Conservation (phyloP, 1,139 yeast species). For the Suhomyces ambrosiae region DNA sequence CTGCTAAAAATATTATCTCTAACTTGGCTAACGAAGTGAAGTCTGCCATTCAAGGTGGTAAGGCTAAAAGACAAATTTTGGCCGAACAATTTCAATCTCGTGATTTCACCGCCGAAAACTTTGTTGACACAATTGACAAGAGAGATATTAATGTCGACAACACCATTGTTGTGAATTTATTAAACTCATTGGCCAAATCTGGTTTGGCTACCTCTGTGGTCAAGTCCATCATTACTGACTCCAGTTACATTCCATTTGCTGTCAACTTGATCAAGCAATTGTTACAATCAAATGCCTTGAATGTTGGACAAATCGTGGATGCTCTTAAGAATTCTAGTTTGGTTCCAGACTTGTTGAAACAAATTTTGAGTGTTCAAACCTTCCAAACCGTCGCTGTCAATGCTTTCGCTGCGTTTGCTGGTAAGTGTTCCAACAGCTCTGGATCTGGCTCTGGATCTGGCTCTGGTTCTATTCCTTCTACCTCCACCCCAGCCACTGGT, state of each 20-base stretch:
- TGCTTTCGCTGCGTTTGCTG: slow-evolving; percentile 47
- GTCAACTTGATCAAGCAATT: slow-evolving; percentile 36
- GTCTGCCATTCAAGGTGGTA: slow-evolving; percentile 26
- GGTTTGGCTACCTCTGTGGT: slow-evolving; percentile 49
- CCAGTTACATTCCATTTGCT: slow-evolving; percentile 42
- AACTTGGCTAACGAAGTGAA: slow-evolving; percentile 35
- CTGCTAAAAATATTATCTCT: slow-evolving; percentile 33
- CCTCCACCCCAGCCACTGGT: slow-evolving; percentile 10
- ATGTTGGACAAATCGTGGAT: slow-evolving; percentile 28
- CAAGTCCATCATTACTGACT: slow-evolving; percentile 42
- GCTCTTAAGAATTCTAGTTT: slow-evolving; percentile 43
- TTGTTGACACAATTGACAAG: slow-evolving; percentile 17
- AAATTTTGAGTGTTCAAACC: slow-evolving; percentile 37
- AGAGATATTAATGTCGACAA: slow-evolving; percentile 27
- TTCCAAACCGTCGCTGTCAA: slow-evolving; percentile 41
- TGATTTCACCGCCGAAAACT: slow-evolving; percentile 8
- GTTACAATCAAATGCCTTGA: slow-evolving; percentile 33
- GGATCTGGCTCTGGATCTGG: slow-evolving; percentile 12
- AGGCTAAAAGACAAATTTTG: slow-evolving; percentile 22
- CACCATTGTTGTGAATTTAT: slow-evolving; percentile 37
- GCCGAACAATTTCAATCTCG: slow-evolving; percentile 11
- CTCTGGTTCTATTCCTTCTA: slow-evolving; percentile 9
- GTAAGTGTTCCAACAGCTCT: slow-evolving; percentile 30
- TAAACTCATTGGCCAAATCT: slow-evolving; percentile 44
- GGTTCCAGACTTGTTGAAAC: slow-evolving; percentile 38